Base-by-base conservation (phyloP, 768 basidiomycete genomes). In the Boletus rubescentipes region DNA sequence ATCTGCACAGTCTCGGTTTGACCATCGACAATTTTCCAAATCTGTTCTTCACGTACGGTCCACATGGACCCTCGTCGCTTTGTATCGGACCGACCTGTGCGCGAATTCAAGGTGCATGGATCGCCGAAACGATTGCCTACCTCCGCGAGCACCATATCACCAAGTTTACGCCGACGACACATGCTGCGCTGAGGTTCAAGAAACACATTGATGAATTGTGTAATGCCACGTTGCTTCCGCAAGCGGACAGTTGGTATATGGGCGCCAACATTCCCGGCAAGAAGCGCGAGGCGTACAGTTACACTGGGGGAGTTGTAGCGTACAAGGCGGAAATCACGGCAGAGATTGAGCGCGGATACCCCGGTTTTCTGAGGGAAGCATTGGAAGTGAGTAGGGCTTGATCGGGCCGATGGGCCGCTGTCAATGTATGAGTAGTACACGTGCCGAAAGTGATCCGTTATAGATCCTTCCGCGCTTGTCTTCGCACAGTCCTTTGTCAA, bases 11-110 rank as follows among this genome's bases (percentile, higher is more conserved):
- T 34, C 59, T 61, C 2, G 59, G 59, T 2, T 32, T 61, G 51
- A 48, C 60, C 16, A 53, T 61, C 32, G 45, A 61, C 23, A 46
- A 51, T 11, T 61, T 61, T 26, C 59, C 60, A 4, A 61, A 61
- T 11, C 37, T 61, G 18, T 57, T 50, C 26, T 49, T 57, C 16
- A 9, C 7, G 37, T 53, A 46, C 7, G 59, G 60, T 34, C 60
- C 60, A 9, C 60, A 57, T 1, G 59, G 51, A 21, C 59, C 55
- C 6, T 48, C 60, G 2, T 29, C 54, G 2, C 31, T 61, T 12
- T 42, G 55, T 31, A 62, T 37, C n/a, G 61, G 36, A 9, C 52
- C 53, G 2, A 53, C 48, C 5, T 62, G 56, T 29, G 0, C 40
- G 11, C 18, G 55, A 2, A 3, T 55, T 16, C 51, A 62, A 35